A percentile compares a stretch with the other conserved stretches of the same genome.
Evolutionary conservation across 2,329 filamentous ascomycete genomes (phyloP).

Genomic region (Capronia americana): DNA sequence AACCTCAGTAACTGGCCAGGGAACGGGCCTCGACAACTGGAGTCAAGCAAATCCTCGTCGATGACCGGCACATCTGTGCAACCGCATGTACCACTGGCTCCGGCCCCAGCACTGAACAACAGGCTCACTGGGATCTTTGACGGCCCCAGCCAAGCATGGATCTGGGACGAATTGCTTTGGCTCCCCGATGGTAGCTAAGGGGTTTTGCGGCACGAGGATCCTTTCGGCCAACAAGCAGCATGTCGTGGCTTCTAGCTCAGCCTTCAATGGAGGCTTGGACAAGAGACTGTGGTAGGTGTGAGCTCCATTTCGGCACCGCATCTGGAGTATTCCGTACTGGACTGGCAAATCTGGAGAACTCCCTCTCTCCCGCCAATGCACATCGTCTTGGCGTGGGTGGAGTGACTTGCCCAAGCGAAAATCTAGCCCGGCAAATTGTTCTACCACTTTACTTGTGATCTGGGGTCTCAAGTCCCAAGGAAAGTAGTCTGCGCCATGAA

Average conservation of each 20-base stretch:
- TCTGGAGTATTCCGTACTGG: not conserved
- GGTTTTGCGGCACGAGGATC: not conserved
- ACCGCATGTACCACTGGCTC: not conserved
- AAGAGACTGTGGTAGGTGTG: not conserved
- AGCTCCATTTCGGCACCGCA: not conserved
- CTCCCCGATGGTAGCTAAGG: slow-evolving; percentile 22
- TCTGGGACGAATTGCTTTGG: slow-evolving; percentile 33
- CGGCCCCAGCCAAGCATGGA: slow-evolving; percentile 29
- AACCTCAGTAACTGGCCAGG: slow-evolving; percentile 5
- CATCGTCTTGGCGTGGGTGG: not conserved
- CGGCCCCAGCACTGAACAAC: not conserved
- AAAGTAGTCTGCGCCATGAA: slow-evolving; percentile 3
- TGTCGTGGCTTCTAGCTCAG: not conserved
- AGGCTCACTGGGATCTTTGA: slow-evolving; percentile 25
- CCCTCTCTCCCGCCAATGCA: not conserved
- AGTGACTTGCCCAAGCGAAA: not conserved
- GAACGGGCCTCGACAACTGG: slow-evolving; percentile 10
- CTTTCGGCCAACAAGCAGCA: not conserved
- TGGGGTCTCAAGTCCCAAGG: not conserved
- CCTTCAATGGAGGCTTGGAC: not conserved
- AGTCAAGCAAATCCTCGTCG: slow-evolving; percentile 1
- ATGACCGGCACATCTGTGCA: not conserved
- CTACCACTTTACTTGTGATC: slow-evolving; percentile 3
- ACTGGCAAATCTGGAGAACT: not conserved
- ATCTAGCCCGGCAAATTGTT: slow-evolving; percentile 14